Conservation (phyloP, 768 basidiomycete genomes). For the Mycena rebaudengoi region DNA sequence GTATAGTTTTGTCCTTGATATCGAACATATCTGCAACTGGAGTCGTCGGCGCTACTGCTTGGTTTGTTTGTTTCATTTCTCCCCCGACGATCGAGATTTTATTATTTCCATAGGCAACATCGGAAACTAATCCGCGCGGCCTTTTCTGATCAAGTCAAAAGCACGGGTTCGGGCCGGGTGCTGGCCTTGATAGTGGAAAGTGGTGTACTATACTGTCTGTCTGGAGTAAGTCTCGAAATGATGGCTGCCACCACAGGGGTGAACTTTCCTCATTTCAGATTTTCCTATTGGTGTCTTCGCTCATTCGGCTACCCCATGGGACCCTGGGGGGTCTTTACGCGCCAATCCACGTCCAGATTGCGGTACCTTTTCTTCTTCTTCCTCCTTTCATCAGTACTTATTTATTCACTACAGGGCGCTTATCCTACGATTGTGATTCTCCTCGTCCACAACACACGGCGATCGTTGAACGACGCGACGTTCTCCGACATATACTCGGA, state of each 20-base stretch:
- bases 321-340: constrained; percentile 1
- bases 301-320: constrained; percentile 2
- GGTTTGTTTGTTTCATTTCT: neutral
- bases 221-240: neutral
- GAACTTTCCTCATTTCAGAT: neutral
- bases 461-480: constrained; percentile 8
- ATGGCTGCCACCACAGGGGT: neutral
- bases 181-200: constrained; percentile 13
- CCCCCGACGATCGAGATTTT: neutral
- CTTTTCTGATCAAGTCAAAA: constrained; percentile 7
- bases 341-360: constrained; percentile 7
- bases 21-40: constrained; percentile 14
- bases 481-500: no score
- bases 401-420: constrained; percentile 7
- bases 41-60: constrained; percentile 11
- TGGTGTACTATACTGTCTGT: constrained; percentile 11
- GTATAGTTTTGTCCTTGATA: neutral
- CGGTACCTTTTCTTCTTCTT: neutral
- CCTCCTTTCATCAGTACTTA: neutral
- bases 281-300: neutral
- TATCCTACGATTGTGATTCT: constrained; percentile 20
- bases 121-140: constrained; percentile 5
- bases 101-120: constrained; percentile 7
- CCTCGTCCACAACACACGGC: constrained; percentile 10
- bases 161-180: constrained; percentile 10